A percentile compares a stretch with the other conserved stretches of the same genome.
Conservation (phyloP, 805 yeast species). For the Kazachstania kunashirensis region DNA sequence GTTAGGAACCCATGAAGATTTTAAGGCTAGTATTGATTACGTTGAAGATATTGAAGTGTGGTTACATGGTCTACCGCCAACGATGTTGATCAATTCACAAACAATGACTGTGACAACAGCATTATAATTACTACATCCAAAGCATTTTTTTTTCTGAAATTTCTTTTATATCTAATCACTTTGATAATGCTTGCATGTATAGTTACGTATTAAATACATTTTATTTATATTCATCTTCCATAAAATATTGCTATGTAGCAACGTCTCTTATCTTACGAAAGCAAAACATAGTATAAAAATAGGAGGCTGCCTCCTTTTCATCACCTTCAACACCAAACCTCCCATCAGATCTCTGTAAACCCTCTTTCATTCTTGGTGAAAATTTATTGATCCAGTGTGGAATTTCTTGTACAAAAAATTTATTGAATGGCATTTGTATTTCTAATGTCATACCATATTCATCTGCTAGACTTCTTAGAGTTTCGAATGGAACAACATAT, state of each 20-base stretch:
- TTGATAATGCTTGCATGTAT: too few relatives aligned
- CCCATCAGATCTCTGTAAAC: conserved; percentile 70
- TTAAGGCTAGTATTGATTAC: conserved; percentile 62
- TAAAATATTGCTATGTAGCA: too few relatives aligned
- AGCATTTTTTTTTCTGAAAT: too few relatives aligned
- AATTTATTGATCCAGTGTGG: conserved; percentile 52
- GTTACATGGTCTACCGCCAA: conserved; percentile 77
- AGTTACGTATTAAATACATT: too few relatives aligned
- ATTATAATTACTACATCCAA: too few relatives aligned
- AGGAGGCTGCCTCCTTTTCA: conserved; percentile 78
- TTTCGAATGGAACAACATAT: conserved; percentile 90
- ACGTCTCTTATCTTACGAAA: conserved; percentile 49
- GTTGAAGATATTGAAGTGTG: conserved; percentile 68
- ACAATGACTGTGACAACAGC: conserved; percentile 96
- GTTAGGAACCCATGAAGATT: conserved; percentile 67
- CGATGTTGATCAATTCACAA: conserved; percentile 75
- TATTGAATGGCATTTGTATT: conserved; percentile 67
- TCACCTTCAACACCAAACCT: conserved; percentile 79
- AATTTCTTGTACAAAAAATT: conserved; percentile 71
- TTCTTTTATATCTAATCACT: too few relatives aligned
- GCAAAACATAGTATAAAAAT: conserved; percentile 77
- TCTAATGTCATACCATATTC: conserved; percentile 69
- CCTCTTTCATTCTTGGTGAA: conserved; percentile 53
- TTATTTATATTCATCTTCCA: background rate
- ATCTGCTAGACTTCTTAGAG: conserved; percentile 71